Evolutionary conservation across 2,329 filamentous ascomycete species (phyloP), one percentile per base, ranked within the genome.

Genomic region (Pyrenochaeta sp.): DNA sequence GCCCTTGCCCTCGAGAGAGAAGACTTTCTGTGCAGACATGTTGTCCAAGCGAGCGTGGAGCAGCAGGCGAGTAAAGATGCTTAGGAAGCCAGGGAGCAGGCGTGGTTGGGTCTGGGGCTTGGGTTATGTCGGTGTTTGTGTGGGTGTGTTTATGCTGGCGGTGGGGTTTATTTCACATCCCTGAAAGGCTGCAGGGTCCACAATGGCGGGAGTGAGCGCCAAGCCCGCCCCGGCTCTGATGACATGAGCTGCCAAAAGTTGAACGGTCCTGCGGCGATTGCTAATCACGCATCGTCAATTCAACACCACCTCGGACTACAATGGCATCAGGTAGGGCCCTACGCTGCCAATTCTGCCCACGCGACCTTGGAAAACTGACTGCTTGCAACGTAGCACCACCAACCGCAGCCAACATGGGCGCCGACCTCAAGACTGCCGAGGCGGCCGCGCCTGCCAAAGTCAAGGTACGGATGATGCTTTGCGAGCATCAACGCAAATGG

Each of bases 1-100:
- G 65, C 88, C 88, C 78, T 88, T 94, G 73, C 89, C 91, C 74
- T 96, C 89, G 58, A 97, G 85, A 60, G 91, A 92, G 77, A 96
- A 97, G 67, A 90, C 71, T 72, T 88, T 91, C 43, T 73, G 67
- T 19, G 55, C 57, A 39, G 74, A 63, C 76, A 81, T 82, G 31
- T 19, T 55, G 36, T 18, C 34, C 44, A 35, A 32, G 37, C 10
- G 9, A 17, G 19, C 20, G 13, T n/a, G 18, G 19, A 21, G 7
- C 19, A 19, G 21, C 17, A 24, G 23, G 22, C 10, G 14, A 19
- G 7, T 32, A 36, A 20, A 17, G 17, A 45, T 40, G 19, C 27
- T 39, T 40, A 44, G 31, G 41, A 49, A 26, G 41, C n/a, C n/a
- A n/a, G 29, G 11, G 24, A 43, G 36, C 24, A 19, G 19, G 46